Evolutionary conservation across 352 stramenopile species (phyloP).

Genomic region (Pythium rishiriense): DNA sequence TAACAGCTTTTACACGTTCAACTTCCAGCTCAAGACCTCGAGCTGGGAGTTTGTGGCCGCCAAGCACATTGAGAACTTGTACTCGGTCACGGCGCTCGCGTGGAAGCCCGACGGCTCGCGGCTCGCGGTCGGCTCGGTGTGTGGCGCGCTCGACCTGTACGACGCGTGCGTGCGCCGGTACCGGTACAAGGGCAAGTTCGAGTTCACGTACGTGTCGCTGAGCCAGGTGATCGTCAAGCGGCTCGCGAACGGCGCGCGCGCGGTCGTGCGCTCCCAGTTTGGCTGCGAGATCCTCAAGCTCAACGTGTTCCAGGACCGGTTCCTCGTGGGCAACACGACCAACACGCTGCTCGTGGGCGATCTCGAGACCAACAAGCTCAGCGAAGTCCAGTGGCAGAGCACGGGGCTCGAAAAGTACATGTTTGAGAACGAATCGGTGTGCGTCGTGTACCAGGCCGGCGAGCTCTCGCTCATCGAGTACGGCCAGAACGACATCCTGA

Average conservation of each 20-base stretch:
- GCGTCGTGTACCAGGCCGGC: slow-evolving; percentile 91
- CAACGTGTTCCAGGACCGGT: slow-evolving; percentile 94
- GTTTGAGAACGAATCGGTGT: slow-evolving; percentile 92
- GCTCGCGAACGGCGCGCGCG: slow-evolving; percentile 77
- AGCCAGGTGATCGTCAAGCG: slow-evolving; percentile 94
- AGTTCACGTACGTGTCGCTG: slow-evolving; percentile 94
- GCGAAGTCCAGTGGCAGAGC: slow-evolving; percentile 91
- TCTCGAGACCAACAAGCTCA: slow-evolving; percentile 90
- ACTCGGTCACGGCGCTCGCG: slow-evolving; percentile 89
- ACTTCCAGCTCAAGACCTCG: slow-evolving; percentile 81
- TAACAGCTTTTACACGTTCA: slow-evolving; percentile 91
- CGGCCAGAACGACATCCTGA: slow-evolving; percentile 91
- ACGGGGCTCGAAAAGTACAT: slow-evolving; percentile 93
- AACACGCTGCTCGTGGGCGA: slow-evolving; percentile 93
- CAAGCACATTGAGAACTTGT: slow-evolving; percentile 92
- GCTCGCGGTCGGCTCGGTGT: slow-evolving; percentile 90
- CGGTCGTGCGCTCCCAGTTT: slow-evolving; percentile 90
- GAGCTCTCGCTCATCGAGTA: slow-evolving; percentile 95
- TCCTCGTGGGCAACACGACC: slow-evolving; percentile 90
- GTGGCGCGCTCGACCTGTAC: slow-evolving; percentile 91
- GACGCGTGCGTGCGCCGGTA: slow-evolving; percentile 91
- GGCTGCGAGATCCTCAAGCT: slow-evolving; percentile 93
- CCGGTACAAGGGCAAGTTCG: slow-evolving; percentile 94
- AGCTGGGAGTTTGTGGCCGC: slow-evolving; percentile 78
- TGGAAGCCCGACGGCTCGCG: slow-evolving; percentile 92